phyloP scores from a whole-genome alignment of 2,329 filamentous ascomycete species.

The Penicillium sp. region DNA sequence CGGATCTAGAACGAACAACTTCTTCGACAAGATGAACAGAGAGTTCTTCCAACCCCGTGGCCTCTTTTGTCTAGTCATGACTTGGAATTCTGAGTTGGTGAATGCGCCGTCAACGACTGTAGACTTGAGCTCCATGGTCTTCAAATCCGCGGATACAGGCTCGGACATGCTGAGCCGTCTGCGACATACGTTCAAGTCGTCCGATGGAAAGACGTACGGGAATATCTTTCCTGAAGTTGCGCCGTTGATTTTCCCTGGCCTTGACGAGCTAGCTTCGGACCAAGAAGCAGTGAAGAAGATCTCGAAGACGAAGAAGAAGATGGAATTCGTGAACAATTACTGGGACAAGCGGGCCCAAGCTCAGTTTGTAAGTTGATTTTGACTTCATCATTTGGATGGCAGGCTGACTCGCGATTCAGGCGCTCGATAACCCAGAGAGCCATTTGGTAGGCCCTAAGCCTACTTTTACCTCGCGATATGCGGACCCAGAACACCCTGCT shows the following conservation, averaged over 20 bases:
- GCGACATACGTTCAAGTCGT: constrained; percentile 39
- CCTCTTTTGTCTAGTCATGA: constrained; percentile 58
- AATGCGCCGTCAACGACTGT: constrained; percentile 29
- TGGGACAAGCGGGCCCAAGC: constrained; percentile 53
- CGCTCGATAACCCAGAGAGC: constrained; percentile 44
- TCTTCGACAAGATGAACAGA: constrained; percentile 59
- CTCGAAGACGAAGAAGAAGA: constrained; percentile 19
- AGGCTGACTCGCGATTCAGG: constrained; percentile 15
- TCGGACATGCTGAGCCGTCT: constrained; percentile 22
- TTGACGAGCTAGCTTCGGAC: constrained; percentile 35
- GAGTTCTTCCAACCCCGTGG: constrained; percentile 60
- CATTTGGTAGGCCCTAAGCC: constrained; percentile 36
- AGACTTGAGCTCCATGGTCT: constrained; percentile 41
- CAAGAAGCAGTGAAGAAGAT: constrained; percentile 15
- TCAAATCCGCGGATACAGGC: constrained; percentile 30
- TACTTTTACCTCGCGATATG: constrained; percentile 51
- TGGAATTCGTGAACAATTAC: constrained; percentile 50
- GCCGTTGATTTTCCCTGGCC: constrained; percentile 51
- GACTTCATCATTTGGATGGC: background rate
- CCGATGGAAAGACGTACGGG: constrained; percentile 43
- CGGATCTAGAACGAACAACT: constrained; percentile 49
- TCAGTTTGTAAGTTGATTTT: constrained; percentile 40
- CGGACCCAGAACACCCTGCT: constrained; percentile 55
- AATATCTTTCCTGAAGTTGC: constrained; percentile 50
- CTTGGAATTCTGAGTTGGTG: constrained; percentile 49